phyloP scores from a whole-genome alignment of 768 basidiomycete genomes.

The Hericium erinaceus region DNA sequence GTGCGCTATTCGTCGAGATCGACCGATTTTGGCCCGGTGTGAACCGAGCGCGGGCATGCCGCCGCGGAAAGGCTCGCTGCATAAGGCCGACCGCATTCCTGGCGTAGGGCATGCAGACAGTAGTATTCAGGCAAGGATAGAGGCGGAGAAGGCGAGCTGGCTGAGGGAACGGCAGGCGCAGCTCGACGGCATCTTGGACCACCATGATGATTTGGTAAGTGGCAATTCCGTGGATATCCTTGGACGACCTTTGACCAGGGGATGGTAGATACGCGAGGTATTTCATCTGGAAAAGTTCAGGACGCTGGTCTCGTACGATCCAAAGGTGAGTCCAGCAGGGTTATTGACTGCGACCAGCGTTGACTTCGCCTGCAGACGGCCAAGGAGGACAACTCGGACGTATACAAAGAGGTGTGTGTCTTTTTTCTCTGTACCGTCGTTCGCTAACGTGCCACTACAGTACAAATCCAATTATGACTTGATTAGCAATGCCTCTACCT shows the following conservation, averaged over 20 bases:
- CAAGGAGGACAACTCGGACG: conserved; percentile 60
- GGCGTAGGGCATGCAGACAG: conserved; percentile 3
- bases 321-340: conserved; percentile 37
- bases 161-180: conserved; percentile 51
- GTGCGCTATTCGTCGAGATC: conserved; percentile 62
- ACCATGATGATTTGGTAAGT: conserved; percentile 68
- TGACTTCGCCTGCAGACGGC: conserved; percentile 37
- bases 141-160: conserved; percentile 32
- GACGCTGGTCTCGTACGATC: conserved; percentile 69
- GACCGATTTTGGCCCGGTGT: conserved; percentile 12
- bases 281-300: conserved; percentile 85
- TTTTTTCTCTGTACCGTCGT: background rate
- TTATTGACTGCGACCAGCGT: background rate
- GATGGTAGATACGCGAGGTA: conserved; percentile 62
- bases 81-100: too few relatives aligned
- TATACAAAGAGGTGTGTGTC: conserved; percentile 61
- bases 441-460: conserved; percentile 23
- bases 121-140: conserved; percentile 18
- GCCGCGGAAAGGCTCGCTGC: too few relatives aligned
- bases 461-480: conserved; percentile 59
- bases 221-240: background rate
- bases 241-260: conserved; percentile 3
- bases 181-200: conserved; percentile 48
- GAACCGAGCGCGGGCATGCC: conserved; percentile 9
- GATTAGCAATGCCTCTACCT: conserved; percentile 34